Base-by-base conservation (phyloP, 1,139 yeast species). In the Candida gigantensis region DNA sequence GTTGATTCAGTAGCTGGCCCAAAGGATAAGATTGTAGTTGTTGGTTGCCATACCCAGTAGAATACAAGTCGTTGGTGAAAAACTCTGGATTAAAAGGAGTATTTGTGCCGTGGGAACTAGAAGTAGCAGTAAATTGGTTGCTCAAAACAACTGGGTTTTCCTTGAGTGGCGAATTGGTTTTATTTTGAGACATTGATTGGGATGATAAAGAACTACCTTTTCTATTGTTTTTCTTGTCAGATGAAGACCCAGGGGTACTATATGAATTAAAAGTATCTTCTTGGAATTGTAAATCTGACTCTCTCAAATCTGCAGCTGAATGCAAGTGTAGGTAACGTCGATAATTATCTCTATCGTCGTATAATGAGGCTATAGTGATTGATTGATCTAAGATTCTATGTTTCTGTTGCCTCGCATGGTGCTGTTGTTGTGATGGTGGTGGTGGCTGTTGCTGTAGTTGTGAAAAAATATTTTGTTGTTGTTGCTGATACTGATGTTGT, bases 351-450 rank as follows among this genome's bases (percentile, higher is more conserved):
- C 19, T 19, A 39, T 63, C 53, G 36, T 55, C 51, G 46, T 68
- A 69, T 11, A 68, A 52, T 5, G 67, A 58, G 2, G 74, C 73
- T 28, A 68, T 60, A 2, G 74, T 65, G 8, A 69, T 62, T 15
- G 72, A 66, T 36, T 69, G 75, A 44, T 69, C 75, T 29, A 69
- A 46, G 14, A 69, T 49, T 32, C 60, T 53, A 38, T 37, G 36
- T 8, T 23, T 25, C 19, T 25, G 30, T 23, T n/a, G 29, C 12
- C 7, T 5, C 23, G 24, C 11, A n/a, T 18, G 25, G 3, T 16
- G 19, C 5, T 19, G 5, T 17, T 17, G 19, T 8, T 17, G 28
- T 15, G 25, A 13, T 16, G 8, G 4, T 27, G 24, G 13, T 16
- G 8, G 4, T 27, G 24, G 13, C 10, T 18, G 25, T 6, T 16